Evolutionary conservation across 2,329 filamentous ascomycete genomes (phyloP).

Genomic region (Fusarium papillatum): DNA sequence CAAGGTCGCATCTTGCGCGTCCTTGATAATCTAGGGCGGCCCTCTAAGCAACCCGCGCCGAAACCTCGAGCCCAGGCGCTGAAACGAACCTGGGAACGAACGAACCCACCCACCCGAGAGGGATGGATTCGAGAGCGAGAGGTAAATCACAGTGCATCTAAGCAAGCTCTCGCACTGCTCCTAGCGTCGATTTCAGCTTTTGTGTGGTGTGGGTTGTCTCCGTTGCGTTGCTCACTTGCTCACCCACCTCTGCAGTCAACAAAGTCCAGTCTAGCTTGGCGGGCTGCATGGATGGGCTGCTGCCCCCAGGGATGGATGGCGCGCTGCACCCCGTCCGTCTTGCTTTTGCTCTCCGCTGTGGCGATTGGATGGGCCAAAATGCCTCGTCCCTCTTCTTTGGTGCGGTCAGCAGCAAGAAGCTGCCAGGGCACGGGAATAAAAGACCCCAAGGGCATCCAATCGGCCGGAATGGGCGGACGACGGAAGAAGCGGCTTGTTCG

Average conservation of each 20-base stretch:
- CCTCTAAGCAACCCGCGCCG: constrained; percentile 18
- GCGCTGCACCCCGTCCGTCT: constrained; percentile 9
- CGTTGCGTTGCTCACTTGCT: constrained; percentile 1
- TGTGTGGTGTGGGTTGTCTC: constrained; percentile 26
- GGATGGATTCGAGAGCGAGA: not conserved
- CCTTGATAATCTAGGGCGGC: constrained; percentile 9
- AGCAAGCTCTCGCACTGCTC: constrained; percentile 29
- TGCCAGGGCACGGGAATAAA: constrained; percentile 14
- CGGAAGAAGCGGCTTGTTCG: constrained; percentile 34
- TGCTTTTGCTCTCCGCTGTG: constrained; percentile 30
- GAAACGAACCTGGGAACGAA: constrained; percentile 40
- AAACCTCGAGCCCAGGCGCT: constrained; percentile 15
- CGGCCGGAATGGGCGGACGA: constrained; percentile 19
- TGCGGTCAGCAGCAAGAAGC: constrained; percentile 19
- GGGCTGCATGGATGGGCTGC: not conserved
- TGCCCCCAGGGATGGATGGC: not conserved
- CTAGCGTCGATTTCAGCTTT: constrained; percentile 35
- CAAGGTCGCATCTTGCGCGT: constrained; percentile 21
- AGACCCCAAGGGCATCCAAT: constrained; percentile 28
- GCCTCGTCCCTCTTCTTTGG: constrained; percentile 21
- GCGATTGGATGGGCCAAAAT: constrained; percentile 36
- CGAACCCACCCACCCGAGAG: constrained; percentile 9
- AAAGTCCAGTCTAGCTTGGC: not conserved
- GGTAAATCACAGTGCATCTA: constrained; percentile 30
- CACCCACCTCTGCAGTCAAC: not conserved